Evolutionary conservation across 768 basidiomycete species (phyloP).

Genomic region (Hydnum rufescens): DNA sequence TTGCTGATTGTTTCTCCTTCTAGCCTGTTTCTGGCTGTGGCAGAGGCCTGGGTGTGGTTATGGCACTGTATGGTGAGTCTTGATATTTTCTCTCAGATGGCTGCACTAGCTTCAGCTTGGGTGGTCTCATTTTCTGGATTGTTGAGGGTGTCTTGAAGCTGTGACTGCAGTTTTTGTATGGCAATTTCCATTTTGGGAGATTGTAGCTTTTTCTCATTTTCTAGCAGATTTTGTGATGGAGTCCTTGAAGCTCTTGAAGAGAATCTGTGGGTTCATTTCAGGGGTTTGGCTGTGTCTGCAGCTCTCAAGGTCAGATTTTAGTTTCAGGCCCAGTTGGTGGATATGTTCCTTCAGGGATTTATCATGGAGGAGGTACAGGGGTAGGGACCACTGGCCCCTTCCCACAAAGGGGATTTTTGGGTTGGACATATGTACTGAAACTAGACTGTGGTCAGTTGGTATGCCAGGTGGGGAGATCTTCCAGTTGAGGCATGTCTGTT

Average conservation of each 20-base stretch:
- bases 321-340: not conserved
- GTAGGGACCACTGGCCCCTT: not conserved
- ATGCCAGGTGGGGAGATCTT: not conserved
- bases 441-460: not conserved
- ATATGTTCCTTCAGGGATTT: not conserved
- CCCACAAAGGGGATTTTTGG: not conserved
- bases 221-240: not conserved
- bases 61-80: not conserved
- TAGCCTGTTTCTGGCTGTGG: not conserved
- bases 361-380: not conserved
- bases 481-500: not conserved
- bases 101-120: not conserved
- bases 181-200: not conserved
- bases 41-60: not conserved
- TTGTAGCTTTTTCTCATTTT: not conserved
- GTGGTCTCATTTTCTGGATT: not conserved
- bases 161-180: not conserved
- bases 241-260: not conserved
- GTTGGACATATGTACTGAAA: not conserved
- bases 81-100: not conserved
- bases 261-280: not conserved
- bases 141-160: not conserved
- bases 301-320: not conserved
- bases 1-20: not conserved
- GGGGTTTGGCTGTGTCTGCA: not conserved